phyloP scores from a whole-genome alignment of 768 basidiomycete species.

The Hemileccinum impolitum region DNA sequence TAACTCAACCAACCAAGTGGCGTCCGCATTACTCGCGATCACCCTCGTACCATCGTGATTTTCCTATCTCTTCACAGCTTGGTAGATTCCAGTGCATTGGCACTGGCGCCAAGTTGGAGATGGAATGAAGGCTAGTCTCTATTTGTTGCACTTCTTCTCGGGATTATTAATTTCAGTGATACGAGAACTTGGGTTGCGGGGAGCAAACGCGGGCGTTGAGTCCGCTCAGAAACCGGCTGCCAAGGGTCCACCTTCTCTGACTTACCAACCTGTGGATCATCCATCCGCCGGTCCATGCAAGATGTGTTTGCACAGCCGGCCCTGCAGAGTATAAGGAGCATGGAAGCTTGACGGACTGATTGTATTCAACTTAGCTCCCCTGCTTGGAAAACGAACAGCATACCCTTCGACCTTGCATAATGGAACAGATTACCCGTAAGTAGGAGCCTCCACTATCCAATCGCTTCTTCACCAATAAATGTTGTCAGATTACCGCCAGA shows the following conservation, averaged over 20 bases:
- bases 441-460: not conserved
- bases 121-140: conserved; percentile 1
- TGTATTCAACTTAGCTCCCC: not conserved
- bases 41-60: too few relatives aligned
- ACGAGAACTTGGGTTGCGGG: not conserved
- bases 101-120: conserved; percentile 2
- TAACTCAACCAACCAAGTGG: too few relatives aligned
- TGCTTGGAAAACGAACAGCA: not conserved
- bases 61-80: conserved; percentile 20
- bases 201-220: not conserved
- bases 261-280: conserved; percentile 24
- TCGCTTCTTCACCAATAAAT: not conserved
- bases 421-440: conserved; percentile 15
- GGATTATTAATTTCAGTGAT: not conserved
- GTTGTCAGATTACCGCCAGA: conserved; percentile 19
- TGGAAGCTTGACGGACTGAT: not conserved
- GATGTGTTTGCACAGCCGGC: conserved; percentile 11
- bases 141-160: not conserved
- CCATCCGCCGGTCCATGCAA: conserved; percentile 3
- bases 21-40: not conserved
- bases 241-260: conserved; percentile 2
- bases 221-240: conserved; percentile 1
- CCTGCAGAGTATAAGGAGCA: conserved; percentile 15
- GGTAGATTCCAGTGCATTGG: conserved; percentile 18
- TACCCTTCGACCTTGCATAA: not conserved